phyloP scores from a whole-genome alignment of 768 basidiomycete genomes.

The Kwoniella shandongensis region DNA sequence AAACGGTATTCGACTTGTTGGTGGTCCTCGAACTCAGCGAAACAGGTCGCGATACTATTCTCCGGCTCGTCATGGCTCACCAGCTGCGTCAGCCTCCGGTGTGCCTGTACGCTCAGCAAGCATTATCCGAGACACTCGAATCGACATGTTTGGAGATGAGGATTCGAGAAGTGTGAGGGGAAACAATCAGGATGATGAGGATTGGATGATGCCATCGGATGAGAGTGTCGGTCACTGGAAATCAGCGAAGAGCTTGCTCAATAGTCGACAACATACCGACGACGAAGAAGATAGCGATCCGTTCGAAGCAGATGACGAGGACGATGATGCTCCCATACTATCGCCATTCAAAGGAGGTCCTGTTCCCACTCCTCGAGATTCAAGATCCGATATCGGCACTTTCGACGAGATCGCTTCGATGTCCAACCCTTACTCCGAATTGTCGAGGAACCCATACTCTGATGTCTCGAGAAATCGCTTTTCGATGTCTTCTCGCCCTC shows the following conservation, averaged over 20 bases:
- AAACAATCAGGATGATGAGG: conserved; percentile 16
- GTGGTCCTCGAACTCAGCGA: conserved; percentile 55
- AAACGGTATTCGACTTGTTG: conserved; percentile 52
- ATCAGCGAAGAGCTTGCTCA: conserved; percentile 27
- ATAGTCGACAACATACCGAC: conserved; percentile 6
- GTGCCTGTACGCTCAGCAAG: conserved; percentile 25
- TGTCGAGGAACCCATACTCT: conserved; percentile 13
- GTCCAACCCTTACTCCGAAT: conserved; percentile 20
- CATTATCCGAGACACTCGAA: conserved; percentile 33
- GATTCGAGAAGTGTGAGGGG: conserved; percentile 33
- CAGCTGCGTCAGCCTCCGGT: neutral
- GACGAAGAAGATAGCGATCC: conserved; percentile 12
- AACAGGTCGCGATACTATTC: conserved; percentile 17
- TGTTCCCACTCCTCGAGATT: conserved; percentile 49
- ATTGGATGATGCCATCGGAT: conserved; percentile 19
- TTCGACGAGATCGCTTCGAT: conserved; percentile 23
- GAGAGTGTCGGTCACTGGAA: conserved; percentile 27
- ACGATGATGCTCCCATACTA: conserved; percentile 50
- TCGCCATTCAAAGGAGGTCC: conserved; percentile 32
- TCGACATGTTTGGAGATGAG: conserved; percentile 47
- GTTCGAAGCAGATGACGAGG: conserved; percentile 20
- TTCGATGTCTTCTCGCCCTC: conserved; percentile 47
- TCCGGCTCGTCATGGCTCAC: neutral
- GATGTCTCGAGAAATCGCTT: conserved; percentile 17
- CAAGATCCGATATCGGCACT: conserved; percentile 29